These are phyloP conservation scores for Spathaspora jeffriesii DNA, from an alignment of 1,139 yeast genomes.

Conservation along the genomic window DNA sequence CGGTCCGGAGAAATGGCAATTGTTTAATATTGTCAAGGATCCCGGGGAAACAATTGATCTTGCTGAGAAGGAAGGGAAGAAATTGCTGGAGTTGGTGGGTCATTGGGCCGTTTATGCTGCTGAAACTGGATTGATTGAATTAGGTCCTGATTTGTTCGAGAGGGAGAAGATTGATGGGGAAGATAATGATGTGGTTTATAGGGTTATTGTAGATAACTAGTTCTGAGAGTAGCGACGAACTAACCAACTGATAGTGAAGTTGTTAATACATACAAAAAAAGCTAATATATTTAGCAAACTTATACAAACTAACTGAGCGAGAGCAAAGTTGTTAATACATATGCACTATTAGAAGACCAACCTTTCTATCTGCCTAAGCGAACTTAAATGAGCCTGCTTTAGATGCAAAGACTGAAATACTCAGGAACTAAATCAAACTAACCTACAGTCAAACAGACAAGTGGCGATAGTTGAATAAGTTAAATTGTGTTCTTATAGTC, in stretches of 20 bases:
- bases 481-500: too few species aligned
- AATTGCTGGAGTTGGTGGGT: conserved; percentile 37
- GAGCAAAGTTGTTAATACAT: too few species aligned
- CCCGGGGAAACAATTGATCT: conserved; percentile 51
- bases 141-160: conserved; percentile 14
- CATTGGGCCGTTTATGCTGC: conserved; percentile 57
- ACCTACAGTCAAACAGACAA: too few species aligned
- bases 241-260: not conserved
- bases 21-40: conserved; percentile 42
- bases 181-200: conserved; percentile 10
- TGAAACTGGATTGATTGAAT: conserved; percentile 52
- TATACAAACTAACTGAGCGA: too few species aligned
- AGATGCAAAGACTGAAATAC: too few species aligned
- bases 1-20: conserved; percentile 53
- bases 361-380: too few species aligned
- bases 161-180: conserved; percentile 13
- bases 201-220: conserved; percentile 10
- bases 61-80: conserved; percentile 28
- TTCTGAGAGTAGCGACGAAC: not conserved
- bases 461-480: too few species aligned
- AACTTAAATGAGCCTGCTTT: too few species aligned
- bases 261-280: too few species aligned
- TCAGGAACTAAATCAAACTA: too few species aligned
- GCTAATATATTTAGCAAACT: too few species aligned
- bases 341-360: too few species aligned